Base-by-base conservation (phyloP, 345 rosid genomes). In the Nasturtium officinale region DNA sequence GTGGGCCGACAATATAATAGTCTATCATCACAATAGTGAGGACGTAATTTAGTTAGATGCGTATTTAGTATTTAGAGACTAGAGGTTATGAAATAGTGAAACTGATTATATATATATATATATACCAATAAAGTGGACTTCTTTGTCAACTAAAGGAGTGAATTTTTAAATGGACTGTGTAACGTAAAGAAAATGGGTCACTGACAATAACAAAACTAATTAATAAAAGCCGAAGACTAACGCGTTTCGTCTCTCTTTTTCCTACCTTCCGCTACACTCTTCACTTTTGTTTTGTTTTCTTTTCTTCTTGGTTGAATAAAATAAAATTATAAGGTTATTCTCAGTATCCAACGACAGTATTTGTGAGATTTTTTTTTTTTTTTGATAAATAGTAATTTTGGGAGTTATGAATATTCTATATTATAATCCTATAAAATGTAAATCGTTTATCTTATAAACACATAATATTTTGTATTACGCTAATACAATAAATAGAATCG, bases 161-260 rank as follows among this genome's bases (percentile, higher is more conserved):
- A 61, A 42, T 58, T 48, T 50, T 60, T 1, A 37, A 33, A 52
- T 50, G 35, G 68, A 67, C 23, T 15, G 64, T 75, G n/a, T n/a
- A 52, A 68, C 73, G 62, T 67, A 58, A 50, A 75, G 53, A 20
- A 67, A 75, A 68, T 75, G 57, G 45, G 69, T 68, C 69, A 52
- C 69, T 75, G 69, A 61, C 74, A 42, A 72, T 13, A 64, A 64
- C 45, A 12, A 65, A 48, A 17, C 62, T 57, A 57, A 32, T 18
- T 57, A 57, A 57, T 73, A 65, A 46, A 64, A 56, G 52, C 58
- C 45, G 32, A 13, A 33, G 69, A 52, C 57, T 66, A 15, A 59
- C 66, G 59, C 58, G 62, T 67, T 26, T 66, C 67, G 11, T 66
- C 46, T 15, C 18, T 26, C n/a, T 26, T 13, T 64, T 74, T 45